phyloP scores from a whole-genome alignment of 2,329 filamentous ascomycete genomes.

The Hypoxylon sp. region DNA sequence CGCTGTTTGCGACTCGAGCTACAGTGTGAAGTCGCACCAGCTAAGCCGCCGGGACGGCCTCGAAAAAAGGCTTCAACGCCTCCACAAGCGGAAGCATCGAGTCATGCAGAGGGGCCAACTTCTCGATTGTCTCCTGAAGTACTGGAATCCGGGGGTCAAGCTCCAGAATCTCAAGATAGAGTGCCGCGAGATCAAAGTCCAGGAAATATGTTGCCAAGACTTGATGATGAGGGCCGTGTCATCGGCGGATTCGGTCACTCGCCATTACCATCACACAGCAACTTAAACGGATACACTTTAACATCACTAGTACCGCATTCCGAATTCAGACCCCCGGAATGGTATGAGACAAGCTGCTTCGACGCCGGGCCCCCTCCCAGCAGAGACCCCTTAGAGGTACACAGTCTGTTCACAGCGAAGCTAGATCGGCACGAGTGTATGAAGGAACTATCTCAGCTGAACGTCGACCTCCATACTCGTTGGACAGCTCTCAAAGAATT shows the following conservation, averaged over 20 bases:
- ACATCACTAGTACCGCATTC: slow-evolving; percentile 6
- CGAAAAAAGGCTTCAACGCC: slow-evolving; percentile 26
- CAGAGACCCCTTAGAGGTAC: slow-evolving; percentile 34
- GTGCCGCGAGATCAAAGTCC: slow-evolving; percentile 5
- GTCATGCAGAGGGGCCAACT: slow-evolving; percentile 4
- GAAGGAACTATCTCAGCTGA: slow-evolving; percentile 43
- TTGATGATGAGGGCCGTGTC: background rate
- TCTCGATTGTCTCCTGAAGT: slow-evolving; percentile 3
- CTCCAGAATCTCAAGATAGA: background rate
- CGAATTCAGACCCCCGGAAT: slow-evolving; percentile 18
- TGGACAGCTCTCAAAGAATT: slow-evolving; percentile 17
- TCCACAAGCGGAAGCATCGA: background rate
- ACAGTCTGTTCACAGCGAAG: slow-evolving; percentile 35
- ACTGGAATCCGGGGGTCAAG: background rate
- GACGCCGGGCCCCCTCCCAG: background rate
- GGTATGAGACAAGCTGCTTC: slow-evolving; percentile 22
- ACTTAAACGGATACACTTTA: slow-evolving; percentile 5
- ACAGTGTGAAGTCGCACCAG: slow-evolving; percentile 37
- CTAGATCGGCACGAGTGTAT: slow-evolving; percentile 42
- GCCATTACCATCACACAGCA: slow-evolving; percentile 5
- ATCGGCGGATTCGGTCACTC: slow-evolving; percentile 3
- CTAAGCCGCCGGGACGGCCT: slow-evolving; percentile 40
- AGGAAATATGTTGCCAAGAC: background rate
- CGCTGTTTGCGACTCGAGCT: slow-evolving; percentile 40
- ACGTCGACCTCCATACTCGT: slow-evolving; percentile 41